A percentile compares a stretch with the other conserved stretches of the same genome.
These are phyloP conservation scores for Mycothermus thermophilus DNA, from an alignment of 495 filamentous ascomycete genomes.

Conservation along the genomic window DNA sequence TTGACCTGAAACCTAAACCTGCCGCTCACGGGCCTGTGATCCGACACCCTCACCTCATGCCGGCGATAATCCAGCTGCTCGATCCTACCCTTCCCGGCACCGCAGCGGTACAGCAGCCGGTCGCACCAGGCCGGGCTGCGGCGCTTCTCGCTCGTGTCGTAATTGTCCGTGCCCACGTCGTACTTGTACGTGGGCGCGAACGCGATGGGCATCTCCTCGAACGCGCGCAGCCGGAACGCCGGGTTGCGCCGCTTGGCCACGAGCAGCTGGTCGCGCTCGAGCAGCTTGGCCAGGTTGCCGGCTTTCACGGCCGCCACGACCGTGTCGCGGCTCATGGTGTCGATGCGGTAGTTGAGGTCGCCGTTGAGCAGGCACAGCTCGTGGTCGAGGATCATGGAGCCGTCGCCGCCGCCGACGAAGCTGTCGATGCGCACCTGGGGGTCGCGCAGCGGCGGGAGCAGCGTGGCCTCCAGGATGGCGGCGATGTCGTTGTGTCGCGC, in stretches of 20 bases:
- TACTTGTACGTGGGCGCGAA: constrained; percentile 98
- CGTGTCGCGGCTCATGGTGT: constrained; percentile 85
- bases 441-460: constrained; percentile 54
- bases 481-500: constrained; percentile 89
- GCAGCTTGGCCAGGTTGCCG: constrained; percentile 73
- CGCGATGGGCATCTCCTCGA: constrained; percentile 71
- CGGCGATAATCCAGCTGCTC: constrained; percentile 77
- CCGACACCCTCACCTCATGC: constrained; percentile 78
- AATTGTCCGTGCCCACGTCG: constrained; percentile 85
- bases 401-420: constrained; percentile 82
- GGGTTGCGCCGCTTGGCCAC: constrained; percentile 77
- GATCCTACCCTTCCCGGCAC: constrained; percentile 46
- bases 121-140: constrained; percentile 97
- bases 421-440: constrained; percentile 49
- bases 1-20: constrained; percentile 70
- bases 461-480: constrained; percentile 66
- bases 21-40: constrained; percentile 87
- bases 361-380: constrained; percentile 93
- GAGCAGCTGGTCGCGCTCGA: constrained; percentile 87
- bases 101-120: constrained; percentile 71
- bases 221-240: constrained; percentile 71
- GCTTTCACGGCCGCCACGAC: constrained; percentile 70
- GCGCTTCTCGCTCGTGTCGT: constrained; percentile 90
- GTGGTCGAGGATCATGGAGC: constrained; percentile 91
- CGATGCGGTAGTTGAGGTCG: constrained; percentile 96